Percentiles rank a stretch among this genome's conserved stretches.
Evolutionary conservation across 768 basidiomycete species (phyloP).

Genomic region (Suillus spraguei): DNA sequence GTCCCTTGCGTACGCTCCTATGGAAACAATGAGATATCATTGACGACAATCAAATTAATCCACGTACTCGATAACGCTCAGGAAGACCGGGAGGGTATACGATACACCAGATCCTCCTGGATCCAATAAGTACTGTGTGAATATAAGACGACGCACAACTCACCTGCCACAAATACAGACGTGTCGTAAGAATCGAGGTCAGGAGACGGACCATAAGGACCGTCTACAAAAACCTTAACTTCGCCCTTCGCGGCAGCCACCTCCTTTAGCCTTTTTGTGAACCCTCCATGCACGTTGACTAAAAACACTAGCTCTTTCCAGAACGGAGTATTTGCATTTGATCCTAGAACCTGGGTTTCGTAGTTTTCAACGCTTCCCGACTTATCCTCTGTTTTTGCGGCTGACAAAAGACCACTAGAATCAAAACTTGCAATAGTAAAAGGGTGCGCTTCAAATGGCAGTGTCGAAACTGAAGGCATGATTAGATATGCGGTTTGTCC

Average conservation of each 20-base stretch:
- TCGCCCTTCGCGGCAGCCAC: conserved; percentile 26
- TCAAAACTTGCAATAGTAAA: conserved; percentile 52
- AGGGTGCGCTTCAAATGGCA: conserved; percentile 52
- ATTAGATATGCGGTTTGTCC: conserved; percentile 53
- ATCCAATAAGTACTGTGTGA: not conserved
- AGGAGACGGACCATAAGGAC: conserved; percentile 46
- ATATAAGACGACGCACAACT: conserved; percentile 13
- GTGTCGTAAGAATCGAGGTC: conserved; percentile 38
- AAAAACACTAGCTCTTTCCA: conserved; percentile 50
- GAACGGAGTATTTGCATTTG: conserved; percentile 11
- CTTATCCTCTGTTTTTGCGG: not conserved
- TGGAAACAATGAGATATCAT: not conserved
- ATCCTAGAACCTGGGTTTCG: not conserved
- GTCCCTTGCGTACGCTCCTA: conserved; percentile 26
- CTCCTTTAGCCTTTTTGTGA: conserved; percentile 47
- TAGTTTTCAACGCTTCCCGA: conserved; percentile 15
- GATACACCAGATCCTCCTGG: conserved; percentile 54
- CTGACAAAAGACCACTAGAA: not conserved
- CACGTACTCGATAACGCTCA: conserved; percentile 44
- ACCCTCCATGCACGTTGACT: conserved; percentile 53
- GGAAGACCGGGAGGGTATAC: conserved; percentile 46
- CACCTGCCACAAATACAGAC: conserved; percentile 45
- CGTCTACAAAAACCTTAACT: conserved; percentile 47
- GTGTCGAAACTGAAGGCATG: conserved; percentile 40
- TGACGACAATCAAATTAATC: too few species aligned